Base-by-base conservation (phyloP, 306 rosid genomes). In the Neltuma alba region DNA sequence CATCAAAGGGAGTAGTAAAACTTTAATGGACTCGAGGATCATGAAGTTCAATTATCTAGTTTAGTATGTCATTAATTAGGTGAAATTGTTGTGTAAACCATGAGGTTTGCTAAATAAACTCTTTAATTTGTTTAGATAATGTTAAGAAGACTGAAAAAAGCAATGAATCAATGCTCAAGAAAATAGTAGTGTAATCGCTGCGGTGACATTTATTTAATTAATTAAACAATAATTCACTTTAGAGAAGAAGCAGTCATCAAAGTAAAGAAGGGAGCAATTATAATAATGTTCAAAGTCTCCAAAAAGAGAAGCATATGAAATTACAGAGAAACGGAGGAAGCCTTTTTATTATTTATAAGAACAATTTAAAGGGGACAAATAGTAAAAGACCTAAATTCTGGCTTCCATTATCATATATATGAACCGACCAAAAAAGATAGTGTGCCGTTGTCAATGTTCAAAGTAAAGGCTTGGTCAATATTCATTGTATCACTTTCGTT, bases 401-500 rank as follows among this genome's bases (percentile, higher is more conserved):
- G 7, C 6, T 20, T 50, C 10, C 20, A 50, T 20, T 7, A 20
- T 20, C 58, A 23, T n/a, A 2, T 36, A 44, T 74, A 25, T 83
- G 87, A 84, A 84, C 40, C 48, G 38, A 72, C 73, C 62, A 57
- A 4, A n/a, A n/a, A 80, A 72, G 16, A 36, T 31, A 38, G 15
- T 37, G 31, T 16, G 74, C 50, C n/a, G n/a, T n/a, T n/a, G 54
- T 81, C 77, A 79, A 76, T 41, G 28, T 83, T 83, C 85, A 80
- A 83, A 83, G 88, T 87, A 89, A 79, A 73, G 70, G 34, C 42
- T n/a, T 50, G 75, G 80, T 75, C 85, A 81, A 73, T 55, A 11
- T 38, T 18, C n/a, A n/a, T n/a, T n/a, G n/a, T n/a, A 25, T 38
- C 48, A 40, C 11, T 70, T 11, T 62, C 36, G 21, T 30, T 25